Conservation (phyloP, 2,329 filamentous ascomycete genomes). For the Xylaria sp. region DNA sequence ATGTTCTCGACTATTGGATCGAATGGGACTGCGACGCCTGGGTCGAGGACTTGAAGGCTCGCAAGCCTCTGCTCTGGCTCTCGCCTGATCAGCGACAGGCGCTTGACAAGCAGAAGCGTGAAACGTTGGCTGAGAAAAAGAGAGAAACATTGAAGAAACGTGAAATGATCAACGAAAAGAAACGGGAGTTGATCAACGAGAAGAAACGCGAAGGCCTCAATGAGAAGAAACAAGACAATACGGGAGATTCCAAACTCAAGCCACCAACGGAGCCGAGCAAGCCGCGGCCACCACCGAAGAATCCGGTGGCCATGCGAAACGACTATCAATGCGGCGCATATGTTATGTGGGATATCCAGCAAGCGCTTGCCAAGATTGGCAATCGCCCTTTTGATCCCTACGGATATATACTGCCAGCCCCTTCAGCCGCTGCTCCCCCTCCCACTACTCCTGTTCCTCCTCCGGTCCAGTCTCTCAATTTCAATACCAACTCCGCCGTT, state of each 20-base stretch:
- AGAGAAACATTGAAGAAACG: conserved; percentile 26
- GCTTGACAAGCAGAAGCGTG: conserved; percentile 39
- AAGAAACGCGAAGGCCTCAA: conserved; percentile 25
- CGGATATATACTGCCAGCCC: conserved; percentile 33
- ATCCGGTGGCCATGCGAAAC: conserved; percentile 31
- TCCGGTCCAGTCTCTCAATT: neutral
- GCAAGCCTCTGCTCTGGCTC: conserved; percentile 56
- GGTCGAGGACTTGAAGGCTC: conserved; percentile 57
- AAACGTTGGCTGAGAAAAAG: conserved; percentile 30
- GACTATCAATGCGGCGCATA: conserved; percentile 33
- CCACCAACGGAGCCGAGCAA: conserved; percentile 21
- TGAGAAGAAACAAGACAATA: conserved; percentile 23
- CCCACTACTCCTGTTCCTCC: conserved; percentile 9
- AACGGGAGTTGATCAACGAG: conserved; percentile 6
- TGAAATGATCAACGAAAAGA: conserved; percentile 23
- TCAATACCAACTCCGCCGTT: neutral
- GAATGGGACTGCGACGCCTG: conserved; percentile 71
- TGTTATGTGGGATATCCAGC: conserved; percentile 31
- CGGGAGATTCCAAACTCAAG: conserved; percentile 20
- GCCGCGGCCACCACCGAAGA: conserved; percentile 27
- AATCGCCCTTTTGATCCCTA: conserved; percentile 31
- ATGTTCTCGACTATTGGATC: conserved; percentile 68
- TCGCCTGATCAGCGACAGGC: conserved; percentile 39
- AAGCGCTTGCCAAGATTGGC: conserved; percentile 31
- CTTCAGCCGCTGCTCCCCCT: conserved; percentile 11